Conservation (phyloP, 73 alveolate species). For the Stentor roeselii region DNA sequence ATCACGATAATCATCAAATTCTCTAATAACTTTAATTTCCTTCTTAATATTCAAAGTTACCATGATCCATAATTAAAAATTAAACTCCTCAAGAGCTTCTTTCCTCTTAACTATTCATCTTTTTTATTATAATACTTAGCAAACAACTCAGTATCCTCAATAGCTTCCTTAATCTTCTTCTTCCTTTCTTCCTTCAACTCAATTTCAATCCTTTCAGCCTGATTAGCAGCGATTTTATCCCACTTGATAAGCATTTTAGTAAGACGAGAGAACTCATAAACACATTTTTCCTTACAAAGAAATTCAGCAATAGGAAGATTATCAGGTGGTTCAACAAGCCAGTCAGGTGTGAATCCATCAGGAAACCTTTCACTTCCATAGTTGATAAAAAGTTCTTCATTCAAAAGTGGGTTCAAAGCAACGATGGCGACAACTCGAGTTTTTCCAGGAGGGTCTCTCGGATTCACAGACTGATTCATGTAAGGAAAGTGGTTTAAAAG, state of each 20-base stretch:
- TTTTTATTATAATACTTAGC: conserved; percentile 6
- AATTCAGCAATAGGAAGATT: neutral
- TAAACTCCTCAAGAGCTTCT: too few species aligned
- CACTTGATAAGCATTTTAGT: conserved; percentile 9
- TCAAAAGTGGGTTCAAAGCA: neutral
- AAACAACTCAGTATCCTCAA: conserved; percentile 7
- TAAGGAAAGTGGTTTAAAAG: conserved; percentile 48
- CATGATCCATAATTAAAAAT: too few species aligned
- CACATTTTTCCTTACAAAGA: neutral
- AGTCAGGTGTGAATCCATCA: neutral
- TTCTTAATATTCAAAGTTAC: too few species aligned
- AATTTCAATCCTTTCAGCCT: neutral
- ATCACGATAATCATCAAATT: too few species aligned
- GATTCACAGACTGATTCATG: conserved; percentile 33
- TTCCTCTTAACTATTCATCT: too few species aligned
- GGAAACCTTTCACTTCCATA: conserved; percentile 1
- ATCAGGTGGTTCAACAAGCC: neutral
- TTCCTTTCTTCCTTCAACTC: neutral
- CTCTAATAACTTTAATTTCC: too few species aligned
- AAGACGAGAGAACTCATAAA: conserved; percentile 13
- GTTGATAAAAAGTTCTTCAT: conserved; percentile 9
- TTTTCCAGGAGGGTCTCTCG: neutral
- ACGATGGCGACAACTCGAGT: neutral
- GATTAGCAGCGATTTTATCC: neutral
- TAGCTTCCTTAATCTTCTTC: neutral